Evolutionary conservation across 495 filamentous ascomycete genomes (phyloP).

Genomic region (Penicillium verhagenii): DNA sequence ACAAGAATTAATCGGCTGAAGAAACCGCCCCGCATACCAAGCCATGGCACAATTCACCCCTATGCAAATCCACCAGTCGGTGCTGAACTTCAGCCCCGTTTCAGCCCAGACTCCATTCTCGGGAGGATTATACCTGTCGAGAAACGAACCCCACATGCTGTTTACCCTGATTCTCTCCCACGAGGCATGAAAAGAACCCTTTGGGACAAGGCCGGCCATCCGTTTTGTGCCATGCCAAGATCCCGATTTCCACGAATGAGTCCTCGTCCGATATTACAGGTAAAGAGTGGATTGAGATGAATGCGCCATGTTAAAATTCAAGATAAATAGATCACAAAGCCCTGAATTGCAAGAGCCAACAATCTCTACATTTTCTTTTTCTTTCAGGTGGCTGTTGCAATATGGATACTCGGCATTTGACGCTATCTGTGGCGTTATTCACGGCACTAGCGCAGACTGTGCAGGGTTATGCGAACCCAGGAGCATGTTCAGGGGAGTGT

Average conservation of each 20-base stretch:
- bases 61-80: background rate
- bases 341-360: no score
- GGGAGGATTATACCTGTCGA: background rate
- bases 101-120: background rate
- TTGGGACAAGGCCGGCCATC: background rate
- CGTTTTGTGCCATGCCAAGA: background rate
- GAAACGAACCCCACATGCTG: background rate
- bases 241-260: conserved; percentile 4
- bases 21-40: background rate
- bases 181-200: background rate
- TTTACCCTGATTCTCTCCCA: conserved; percentile 4
- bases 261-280: background rate
- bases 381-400: background rate
- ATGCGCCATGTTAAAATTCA: no score
- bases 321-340: background rate
- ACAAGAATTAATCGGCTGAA: background rate
- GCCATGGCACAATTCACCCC: no score
- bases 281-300: background rate
- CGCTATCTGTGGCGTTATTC: conserved; percentile 10
- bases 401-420: conserved; percentile 10
- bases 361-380: no score
- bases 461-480: conserved; percentile 52
- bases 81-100: background rate
- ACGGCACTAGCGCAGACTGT: conserved; percentile 34
- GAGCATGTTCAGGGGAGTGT: conserved; percentile 59